Evolutionary conservation across 75 land plant genomes (phyloP), one percentile per base, ranked within the genome.

Genomic region (Pinus albicaulis): DNA sequence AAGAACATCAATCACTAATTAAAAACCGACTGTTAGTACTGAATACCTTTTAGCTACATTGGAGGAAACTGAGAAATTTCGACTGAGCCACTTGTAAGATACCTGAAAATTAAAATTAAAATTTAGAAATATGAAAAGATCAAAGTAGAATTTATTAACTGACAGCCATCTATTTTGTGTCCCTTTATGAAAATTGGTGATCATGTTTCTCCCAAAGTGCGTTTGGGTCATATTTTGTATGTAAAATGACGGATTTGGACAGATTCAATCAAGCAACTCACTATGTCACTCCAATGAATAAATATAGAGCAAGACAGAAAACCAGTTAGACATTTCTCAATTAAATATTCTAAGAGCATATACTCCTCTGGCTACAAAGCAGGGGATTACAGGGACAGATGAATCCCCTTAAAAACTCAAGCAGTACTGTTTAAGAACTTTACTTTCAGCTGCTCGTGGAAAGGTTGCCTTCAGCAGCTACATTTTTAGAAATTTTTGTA

Each of bases 21-120:
- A 23, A 55, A 26, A 73, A 26, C 12, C 53, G 2, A 65, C 22
- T 70, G 4, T 14, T 10, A 23, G 13, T 17, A 28, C 52, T 1
- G 17, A 26, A 44, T 80, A 92, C 98, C 95, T 88, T 85, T 95
- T 95, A 59, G 98, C 95, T 71, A 59, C 83, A 80, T 90, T 89
- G 23, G 98, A 92, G 28, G 95, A 82, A 25, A 95, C 79, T 62
- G 80, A 87, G 69, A 84, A 95, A 23, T 89, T 92, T 38, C 95
- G 86, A 81, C 98, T 95, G 34, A 95, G 86, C 95, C 98, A 94
- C 77, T 95, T 95, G 77, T 95, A 95, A 6, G 98, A 95, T 72
- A 95, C 91, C 98, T 94, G 91, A 38, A 53, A 55, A 52, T 3
- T 22, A 68, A 68, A 68, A n/a, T 38, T 4, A 41, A 68, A 41